These are phyloP conservation scores for Nakazawaea laoshanensis DNA, from an alignment of 805 yeast species.

Conservation along the genomic window DNA sequence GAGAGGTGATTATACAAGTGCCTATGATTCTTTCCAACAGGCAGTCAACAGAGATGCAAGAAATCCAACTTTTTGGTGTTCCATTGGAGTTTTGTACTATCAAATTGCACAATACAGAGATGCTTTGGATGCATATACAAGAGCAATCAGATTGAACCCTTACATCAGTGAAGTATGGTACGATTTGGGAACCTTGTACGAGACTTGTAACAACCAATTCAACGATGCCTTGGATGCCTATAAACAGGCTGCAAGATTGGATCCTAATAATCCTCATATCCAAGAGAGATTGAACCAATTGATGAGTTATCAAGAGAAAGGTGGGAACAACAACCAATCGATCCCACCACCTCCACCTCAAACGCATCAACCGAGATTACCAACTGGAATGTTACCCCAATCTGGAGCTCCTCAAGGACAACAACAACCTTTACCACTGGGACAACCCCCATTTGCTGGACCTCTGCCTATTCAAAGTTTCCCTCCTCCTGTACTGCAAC, in stretches of 20 bases:
- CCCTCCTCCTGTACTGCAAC: conserved; percentile 7
- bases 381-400: conserved; percentile 54
- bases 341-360: conserved; percentile 53
- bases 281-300: conserved; percentile 87
- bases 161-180: conserved; percentile 98
- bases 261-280: conserved; percentile 90
- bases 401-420: conserved; percentile 20
- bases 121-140: conserved; percentile 94
- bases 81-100: conserved; percentile 91
- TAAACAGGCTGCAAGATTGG: conserved; percentile 90
- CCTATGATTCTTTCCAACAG: conserved; percentile 97
- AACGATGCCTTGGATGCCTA: conserved; percentile 95
- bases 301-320: conserved; percentile 62
- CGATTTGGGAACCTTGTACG: conserved; percentile 93
- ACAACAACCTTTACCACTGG: conserved; percentile 17
- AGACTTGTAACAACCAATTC: conserved; percentile 93
- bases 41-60: conserved; percentile 95
- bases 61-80: conserved; percentile 97
- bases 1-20: conserved; percentile 87
- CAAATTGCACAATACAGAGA: conserved; percentile 95
- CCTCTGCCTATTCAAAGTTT: conserved; percentile 8
- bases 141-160: conserved; percentile 93
- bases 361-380: conserved; percentile 60
- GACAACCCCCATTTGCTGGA: conserved; percentile 8
- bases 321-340: conserved; percentile 42